Conservation (phyloP, 176 grass and related monocot genomes). For the Hsuehochloa calcarea region DNA sequence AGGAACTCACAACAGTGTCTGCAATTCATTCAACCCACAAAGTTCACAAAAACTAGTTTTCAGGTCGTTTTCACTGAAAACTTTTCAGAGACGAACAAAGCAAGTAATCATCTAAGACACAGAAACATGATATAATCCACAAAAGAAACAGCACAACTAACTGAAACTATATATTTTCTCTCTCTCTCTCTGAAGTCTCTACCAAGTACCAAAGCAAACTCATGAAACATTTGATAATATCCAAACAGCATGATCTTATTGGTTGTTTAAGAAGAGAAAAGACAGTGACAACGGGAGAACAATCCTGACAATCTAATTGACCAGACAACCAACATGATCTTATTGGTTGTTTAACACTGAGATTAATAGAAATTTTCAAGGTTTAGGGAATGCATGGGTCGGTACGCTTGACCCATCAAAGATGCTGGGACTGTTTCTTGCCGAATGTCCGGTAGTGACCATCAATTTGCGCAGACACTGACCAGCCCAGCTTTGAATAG, state of each 20-base stretch:
- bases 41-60: background rate
- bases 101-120: background rate
- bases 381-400: background rate
- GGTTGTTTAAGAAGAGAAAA: slow-evolving; percentile 6
- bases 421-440: background rate
- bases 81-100: background rate
- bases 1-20: background rate
- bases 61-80: background rate
- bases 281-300: background rate
- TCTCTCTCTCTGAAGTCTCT: background rate
- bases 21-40: background rate
- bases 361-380: background rate
- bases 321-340: slow-evolving; percentile 12
- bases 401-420: slow-evolving; percentile 34
- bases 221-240: background rate
- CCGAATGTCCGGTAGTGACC: background rate
- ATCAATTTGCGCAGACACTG: slow-evolving; percentile 10
- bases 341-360: background rate
- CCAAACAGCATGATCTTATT: no score
- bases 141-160: background rate
- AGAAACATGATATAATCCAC: background rate
- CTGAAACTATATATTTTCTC: background rate
- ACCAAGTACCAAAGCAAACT: background rate
- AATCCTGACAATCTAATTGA: background rate
- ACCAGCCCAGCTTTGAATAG: background rate